These are phyloP conservation scores for Novymonas esmeraldas DNA, from an alignment of 208 protist genomes.

Conservation along the genomic window DNA sequence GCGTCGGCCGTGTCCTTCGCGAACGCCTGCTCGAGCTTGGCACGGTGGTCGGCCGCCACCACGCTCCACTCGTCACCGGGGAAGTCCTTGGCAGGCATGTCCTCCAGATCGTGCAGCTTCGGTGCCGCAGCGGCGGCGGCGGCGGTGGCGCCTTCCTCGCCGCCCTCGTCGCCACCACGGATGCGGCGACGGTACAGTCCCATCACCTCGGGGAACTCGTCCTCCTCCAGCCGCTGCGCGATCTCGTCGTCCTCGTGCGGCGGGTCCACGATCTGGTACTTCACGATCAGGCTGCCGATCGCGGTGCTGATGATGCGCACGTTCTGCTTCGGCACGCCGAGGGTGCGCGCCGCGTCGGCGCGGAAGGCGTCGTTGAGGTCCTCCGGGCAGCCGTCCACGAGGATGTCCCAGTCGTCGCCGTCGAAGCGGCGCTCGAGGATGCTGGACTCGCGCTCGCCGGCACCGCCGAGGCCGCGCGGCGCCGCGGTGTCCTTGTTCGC, in stretches of 20 bases:
- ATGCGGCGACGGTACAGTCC: constrained; percentile 37
- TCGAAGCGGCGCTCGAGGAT: constrained; percentile 41
- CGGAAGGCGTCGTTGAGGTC: constrained; percentile 41
- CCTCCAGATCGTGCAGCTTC: constrained; percentile 16
- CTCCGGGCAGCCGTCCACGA: constrained; percentile 31
- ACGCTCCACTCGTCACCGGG: constrained; percentile 54
- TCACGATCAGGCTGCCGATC: constrained; percentile 44
- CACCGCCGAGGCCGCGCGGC: constrained; percentile 9
- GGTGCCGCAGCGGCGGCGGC: neutral
- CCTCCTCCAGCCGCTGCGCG: constrained; percentile 28
- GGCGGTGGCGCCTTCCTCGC: neutral
- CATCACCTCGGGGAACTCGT: constrained; percentile 51
- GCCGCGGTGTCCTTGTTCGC: constrained; percentile 25
- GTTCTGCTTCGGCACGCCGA: constrained; percentile 38
- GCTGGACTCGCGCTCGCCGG: constrained; percentile 33
- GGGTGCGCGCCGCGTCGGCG: constrained; percentile 35
- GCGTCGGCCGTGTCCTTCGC: constrained; percentile 39
- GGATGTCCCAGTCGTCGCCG: constrained; percentile 40
- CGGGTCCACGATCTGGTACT: constrained; percentile 44
- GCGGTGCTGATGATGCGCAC: constrained; percentile 43
- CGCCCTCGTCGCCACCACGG: constrained; percentile 3
- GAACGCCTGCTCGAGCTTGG: constrained; percentile 40
- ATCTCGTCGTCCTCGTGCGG: constrained; percentile 45
- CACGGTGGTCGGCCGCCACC: constrained; percentile 30
- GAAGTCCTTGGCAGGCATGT: constrained; percentile 37